Base-by-base conservation (phyloP, 208 protist species). In the Acanthamoeba polyphaga region DNA sequence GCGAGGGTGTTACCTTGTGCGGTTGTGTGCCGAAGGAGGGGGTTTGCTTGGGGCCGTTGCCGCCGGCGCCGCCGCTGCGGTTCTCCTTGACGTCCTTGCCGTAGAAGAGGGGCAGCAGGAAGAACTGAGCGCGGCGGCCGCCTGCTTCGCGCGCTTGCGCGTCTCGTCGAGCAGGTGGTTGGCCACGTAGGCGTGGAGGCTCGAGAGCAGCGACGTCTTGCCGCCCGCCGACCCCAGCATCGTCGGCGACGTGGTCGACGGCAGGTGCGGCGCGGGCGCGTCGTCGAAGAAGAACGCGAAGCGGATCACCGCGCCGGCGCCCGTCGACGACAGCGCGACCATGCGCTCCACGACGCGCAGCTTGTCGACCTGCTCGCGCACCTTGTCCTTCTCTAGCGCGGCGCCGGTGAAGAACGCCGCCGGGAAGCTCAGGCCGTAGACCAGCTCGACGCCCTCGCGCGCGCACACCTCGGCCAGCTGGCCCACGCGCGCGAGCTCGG, bases 251-350 rank as follows among this genome's bases (percentile, higher is more conserved):
- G 49, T 87, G 38, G n/a, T 10, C n/a, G 78, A 87, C 43, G 78
- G 46, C 49, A 87, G 49, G 51, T 60, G 46, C 46, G 51, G 78
- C 51, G 78, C 78, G 27, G 78, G 78, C 78, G 78, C 43, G 22
- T 87, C 78, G 51, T 87, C 78, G 29, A 87, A 87, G 51, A 87
- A 87, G 46, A 87, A 87, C 15, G 78, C 78, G 78, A 85, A 85
- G 78, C 78, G 78, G 51, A 49, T 43, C 24, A 22, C 27, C 8
- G 78, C 27, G 1, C 43, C 6, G 43, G 49, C 4, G 43, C 43
- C 43, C 24, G 55, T 6, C 62, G 62, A 24, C 62, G 51, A 15
- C 22, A 85, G 78, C 38, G 24, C 78, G 10, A 13, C 22, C 10
- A 85, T 24, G 49, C 78, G 46, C 46, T 85, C 78, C 24, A 85